Base-by-base conservation (phyloP, 2,329 filamentous ascomycete genomes). In the Botrytis deweyae region DNA sequence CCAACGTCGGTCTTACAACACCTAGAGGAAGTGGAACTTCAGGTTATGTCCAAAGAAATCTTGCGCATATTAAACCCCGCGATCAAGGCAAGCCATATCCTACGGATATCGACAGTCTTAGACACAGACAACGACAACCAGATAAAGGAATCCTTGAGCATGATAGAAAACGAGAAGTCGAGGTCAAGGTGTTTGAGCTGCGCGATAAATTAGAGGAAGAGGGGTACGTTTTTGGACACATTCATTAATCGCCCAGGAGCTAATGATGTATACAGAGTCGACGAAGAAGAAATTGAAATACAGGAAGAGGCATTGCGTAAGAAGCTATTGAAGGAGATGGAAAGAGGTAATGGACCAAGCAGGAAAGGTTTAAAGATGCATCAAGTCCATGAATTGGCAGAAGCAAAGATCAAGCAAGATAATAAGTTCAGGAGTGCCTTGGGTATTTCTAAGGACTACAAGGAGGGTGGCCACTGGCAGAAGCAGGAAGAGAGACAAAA, bases 31-130 rank as follows among this genome's bases (percentile, higher is more conserved):
- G 93, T 81, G 96, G 96, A 66, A 99, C 96, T 73, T 98, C 95
- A 1, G 96, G 96, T 81, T 98, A 98, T 82, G 95, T 99, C 73
- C 95, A 98, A 84, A 93, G 94, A 83, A 99, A 98, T 85, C 90
- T 94, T 52, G 96, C 96, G 29, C 91, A 95, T 81, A 90, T 98
- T 79, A 90, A 88, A 81, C 94, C 93, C 44, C 94, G 95, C 84
- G 94, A 97, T 84, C 78, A 80, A 75, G 77, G 73, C 29, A 80
- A 80, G 52, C 95, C 94, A 0, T 97, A 97, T 83, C 82, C 83
- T 55, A 90, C 89, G 76, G 90, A 93, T 80, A 85, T 89, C 76
- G 89, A 93, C 79, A 86, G 85, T 74, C 86, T 93, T 78, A 91
- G 90, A 80, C 93, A 97, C 83, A 88, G 88, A 76, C 92, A 92